Percentiles rank a stretch among this genome's conserved stretches.
phyloP scores from a whole-genome alignment of 495 filamentous ascomycete species.

The Xylaria castorea region DNA sequence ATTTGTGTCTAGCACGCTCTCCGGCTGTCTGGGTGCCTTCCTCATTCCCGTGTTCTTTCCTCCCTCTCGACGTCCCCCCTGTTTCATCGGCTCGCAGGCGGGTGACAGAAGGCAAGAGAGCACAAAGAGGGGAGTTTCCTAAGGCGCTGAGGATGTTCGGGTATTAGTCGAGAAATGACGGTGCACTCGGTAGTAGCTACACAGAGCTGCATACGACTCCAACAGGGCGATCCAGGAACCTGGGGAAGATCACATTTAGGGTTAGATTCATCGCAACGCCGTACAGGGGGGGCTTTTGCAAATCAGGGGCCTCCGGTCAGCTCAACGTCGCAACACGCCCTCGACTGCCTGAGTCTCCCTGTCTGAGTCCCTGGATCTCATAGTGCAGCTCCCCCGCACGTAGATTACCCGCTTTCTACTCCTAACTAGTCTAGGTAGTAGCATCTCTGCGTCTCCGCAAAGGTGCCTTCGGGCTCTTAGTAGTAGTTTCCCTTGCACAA shows the following conservation, averaged over 20 bases:
- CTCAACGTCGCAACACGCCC: conserved; percentile 4
- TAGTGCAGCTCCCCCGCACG: neutral
- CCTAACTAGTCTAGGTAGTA: too few relatives aligned
- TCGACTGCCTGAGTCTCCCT: neutral
- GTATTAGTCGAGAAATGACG: neutral
- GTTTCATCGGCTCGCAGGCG: neutral
- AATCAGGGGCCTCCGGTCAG: conserved; percentile 10
- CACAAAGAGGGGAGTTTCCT: neutral
- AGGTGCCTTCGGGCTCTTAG: neutral
- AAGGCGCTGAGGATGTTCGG: neutral
- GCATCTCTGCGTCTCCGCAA: neutral
- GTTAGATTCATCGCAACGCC: conserved; percentile 27
- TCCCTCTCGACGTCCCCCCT: neutral
- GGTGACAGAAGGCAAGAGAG: neutral
- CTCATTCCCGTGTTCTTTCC: conserved; percentile 5
- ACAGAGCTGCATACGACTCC: conserved; percentile 17
- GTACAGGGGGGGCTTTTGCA: conserved; percentile 8
- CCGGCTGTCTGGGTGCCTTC: neutral
- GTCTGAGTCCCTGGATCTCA: neutral
- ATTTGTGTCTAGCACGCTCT: conserved; percentile 12
- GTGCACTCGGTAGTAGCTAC: neutral
- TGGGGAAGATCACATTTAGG: conserved; percentile 38
- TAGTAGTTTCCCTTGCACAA: neutral
- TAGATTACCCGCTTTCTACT: neutral
- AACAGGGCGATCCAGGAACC: conserved; percentile 26